phyloP scores from a whole-genome alignment of 495 filamentous ascomycete genomes.

The Mytilinidion resinicola region DNA sequence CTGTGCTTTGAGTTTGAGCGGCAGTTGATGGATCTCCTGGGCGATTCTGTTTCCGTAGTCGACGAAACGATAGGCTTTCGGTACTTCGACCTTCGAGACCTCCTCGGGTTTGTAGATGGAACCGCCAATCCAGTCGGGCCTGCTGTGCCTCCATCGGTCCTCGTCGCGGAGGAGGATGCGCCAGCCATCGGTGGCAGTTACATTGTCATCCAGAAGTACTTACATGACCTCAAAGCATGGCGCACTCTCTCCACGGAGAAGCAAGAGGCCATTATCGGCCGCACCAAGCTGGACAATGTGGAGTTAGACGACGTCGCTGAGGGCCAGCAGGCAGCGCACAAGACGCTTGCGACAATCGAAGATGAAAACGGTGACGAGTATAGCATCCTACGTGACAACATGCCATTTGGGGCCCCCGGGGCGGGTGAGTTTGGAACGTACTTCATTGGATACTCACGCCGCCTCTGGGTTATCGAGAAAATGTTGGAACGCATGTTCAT shows the following conservation, averaged over 20 bases:
- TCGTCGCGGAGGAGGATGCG: constrained; percentile 43
- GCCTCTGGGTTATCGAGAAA: constrained; percentile 52
- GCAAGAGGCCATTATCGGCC: constrained; percentile 52
- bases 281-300: constrained; percentile 51
- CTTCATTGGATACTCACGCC: constrained; percentile 52
- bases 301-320: constrained; percentile 48
- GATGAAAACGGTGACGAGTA: constrained; percentile 48
- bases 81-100: constrained; percentile 54
- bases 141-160: constrained; percentile 40
- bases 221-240: constrained; percentile 49
- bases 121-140: constrained; percentile 53
- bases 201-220: constrained; percentile 53
- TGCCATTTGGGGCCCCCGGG: constrained; percentile 53
- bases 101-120: constrained; percentile 55
- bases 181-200: constrained; percentile 46
- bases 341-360: constrained; percentile 49
- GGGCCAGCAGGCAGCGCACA: constrained; percentile 47
- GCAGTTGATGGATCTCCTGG: constrained; percentile 46
- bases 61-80: constrained; percentile 54
- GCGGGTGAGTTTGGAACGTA: constrained; percentile 52
- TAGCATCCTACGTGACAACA: constrained; percentile 53
- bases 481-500: constrained; percentile 56
- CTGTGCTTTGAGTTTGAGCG: constrained; percentile 53
- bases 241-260: constrained; percentile 42
- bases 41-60: constrained; percentile 41